Evolutionary conservation across 768 basidiomycete genomes (phyloP).

Genomic region (Mycena sanguinolenta): DNA sequence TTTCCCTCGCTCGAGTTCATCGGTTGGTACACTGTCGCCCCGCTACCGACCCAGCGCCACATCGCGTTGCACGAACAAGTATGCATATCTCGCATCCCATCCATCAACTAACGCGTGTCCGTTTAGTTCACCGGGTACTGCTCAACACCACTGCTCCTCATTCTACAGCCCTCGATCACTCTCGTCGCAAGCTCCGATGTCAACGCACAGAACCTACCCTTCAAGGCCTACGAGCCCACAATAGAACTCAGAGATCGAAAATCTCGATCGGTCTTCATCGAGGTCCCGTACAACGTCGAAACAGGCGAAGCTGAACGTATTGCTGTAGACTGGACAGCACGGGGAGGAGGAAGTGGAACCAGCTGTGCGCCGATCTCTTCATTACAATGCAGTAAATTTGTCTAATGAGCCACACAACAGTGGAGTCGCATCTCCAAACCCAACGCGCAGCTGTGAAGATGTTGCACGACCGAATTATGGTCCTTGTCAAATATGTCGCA

Average conservation of each 20-base stretch:
- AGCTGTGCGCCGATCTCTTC: slow-evolving; percentile 68
- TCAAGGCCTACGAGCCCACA: slow-evolving; percentile 94
- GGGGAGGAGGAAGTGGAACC: slow-evolving; percentile 85
- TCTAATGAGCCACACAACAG: slow-evolving; percentile 54
- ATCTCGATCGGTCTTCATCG: slow-evolving; percentile 84
- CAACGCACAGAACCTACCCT: slow-evolving; percentile 83
- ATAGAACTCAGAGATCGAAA: slow-evolving; percentile 86
- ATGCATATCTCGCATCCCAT: slow-evolving; percentile 23
- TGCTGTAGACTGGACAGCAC: slow-evolving; percentile 95
- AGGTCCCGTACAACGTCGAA: slow-evolving; percentile 90
- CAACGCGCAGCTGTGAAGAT: slow-evolving; percentile 97
- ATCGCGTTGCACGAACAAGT: slow-evolving; percentile 91
- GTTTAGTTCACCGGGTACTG: slow-evolving; percentile 85
- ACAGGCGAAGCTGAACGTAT: slow-evolving; percentile 99
- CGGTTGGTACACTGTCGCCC: slow-evolving; percentile 95
- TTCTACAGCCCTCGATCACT: slow-evolving; percentile 71
- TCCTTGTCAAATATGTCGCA: slow-evolving; percentile 89
- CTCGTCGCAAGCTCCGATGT: slow-evolving; percentile 61
- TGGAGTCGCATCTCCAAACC: slow-evolving; percentile 90
- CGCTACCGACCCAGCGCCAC: slow-evolving; percentile 80
- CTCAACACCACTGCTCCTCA: slow-evolving; percentile 90
- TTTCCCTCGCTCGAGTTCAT: slow-evolving; percentile 98
- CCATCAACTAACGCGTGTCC: slow-evolving; percentile 11
- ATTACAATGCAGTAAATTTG: neutral
- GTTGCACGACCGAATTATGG: slow-evolving; percentile 90